Evolutionary conservation across 2,329 filamentous ascomycete species (phyloP).

Genomic region (Sporothrix pallida): DNA sequence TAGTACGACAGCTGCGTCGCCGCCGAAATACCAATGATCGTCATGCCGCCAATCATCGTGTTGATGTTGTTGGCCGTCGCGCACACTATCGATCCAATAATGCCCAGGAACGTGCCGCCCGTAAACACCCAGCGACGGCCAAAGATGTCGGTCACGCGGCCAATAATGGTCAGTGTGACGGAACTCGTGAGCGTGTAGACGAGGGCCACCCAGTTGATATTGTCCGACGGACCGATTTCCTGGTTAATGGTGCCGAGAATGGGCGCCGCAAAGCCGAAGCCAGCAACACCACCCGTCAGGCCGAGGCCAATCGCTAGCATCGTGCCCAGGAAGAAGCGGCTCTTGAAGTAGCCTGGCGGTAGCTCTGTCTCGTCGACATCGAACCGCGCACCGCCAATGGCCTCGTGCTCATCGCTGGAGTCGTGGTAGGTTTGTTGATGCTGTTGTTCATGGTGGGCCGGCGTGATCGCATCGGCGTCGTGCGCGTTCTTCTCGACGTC

Average conservation of each 20-base stretch:
- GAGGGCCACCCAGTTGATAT: slow-evolving; percentile 44
- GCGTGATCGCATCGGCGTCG: neutral
- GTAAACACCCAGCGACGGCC: slow-evolving; percentile 43
- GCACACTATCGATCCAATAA: slow-evolving; percentile 48
- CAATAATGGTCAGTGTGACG: slow-evolving; percentile 42
- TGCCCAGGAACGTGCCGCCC: slow-evolving; percentile 42
- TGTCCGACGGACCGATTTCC: slow-evolving; percentile 35
- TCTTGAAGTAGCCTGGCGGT: slow-evolving; percentile 35
- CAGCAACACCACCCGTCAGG: slow-evolving; percentile 43
- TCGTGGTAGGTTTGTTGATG: neutral
- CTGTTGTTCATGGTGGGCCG: neutral
- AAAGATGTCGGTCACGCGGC: slow-evolving; percentile 43
- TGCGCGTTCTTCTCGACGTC: neutral
- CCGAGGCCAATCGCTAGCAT: slow-evolving; percentile 36
- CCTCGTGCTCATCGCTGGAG: slow-evolving; percentile 29
- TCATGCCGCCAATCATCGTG: slow-evolving; percentile 47
- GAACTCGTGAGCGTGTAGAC: slow-evolving; percentile 43
- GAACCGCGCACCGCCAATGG: slow-evolving; percentile 28
- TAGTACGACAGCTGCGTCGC: slow-evolving; percentile 48
- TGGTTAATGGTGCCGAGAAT: slow-evolving; percentile 34
- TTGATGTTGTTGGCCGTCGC: slow-evolving; percentile 47
- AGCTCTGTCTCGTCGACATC: slow-evolving; percentile 28
- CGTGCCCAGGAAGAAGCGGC: slow-evolving; percentile 32
- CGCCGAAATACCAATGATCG: slow-evolving; percentile 47
- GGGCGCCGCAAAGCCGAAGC: slow-evolving; percentile 41